These are phyloP conservation scores for Diatrype stigma DNA, from an alignment of 2,329 filamentous ascomycete genomes.

Conservation along the genomic window DNA sequence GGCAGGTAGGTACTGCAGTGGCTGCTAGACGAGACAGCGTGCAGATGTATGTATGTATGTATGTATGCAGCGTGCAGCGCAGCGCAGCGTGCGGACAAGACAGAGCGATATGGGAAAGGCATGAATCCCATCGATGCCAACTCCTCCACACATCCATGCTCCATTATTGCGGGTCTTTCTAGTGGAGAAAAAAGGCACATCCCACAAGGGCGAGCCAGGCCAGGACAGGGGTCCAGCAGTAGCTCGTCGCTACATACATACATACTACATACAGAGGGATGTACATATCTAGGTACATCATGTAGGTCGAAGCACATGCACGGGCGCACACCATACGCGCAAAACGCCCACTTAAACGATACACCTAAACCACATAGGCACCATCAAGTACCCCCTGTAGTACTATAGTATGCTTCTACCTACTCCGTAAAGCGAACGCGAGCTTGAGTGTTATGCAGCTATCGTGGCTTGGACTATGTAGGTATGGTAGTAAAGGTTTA, in stretches of 20 bases:
- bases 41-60: too few species aligned
- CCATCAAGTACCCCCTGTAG: background rate
- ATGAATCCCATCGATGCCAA: constrained; percentile 27
- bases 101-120: constrained; percentile 29
- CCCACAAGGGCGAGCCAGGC: constrained; percentile 8
- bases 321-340: too few species aligned
- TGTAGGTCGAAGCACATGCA: background rate
- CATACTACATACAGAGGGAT: background rate
- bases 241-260: constrained; percentile 7
- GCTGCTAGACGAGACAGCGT: too few species aligned
- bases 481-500: too few species aligned
- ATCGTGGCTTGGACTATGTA: too few species aligned
- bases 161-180: constrained; percentile 6
- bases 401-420: too few species aligned
- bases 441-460: too few species aligned
- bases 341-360: too few species aligned
- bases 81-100: constrained; percentile 17
- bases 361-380: too few species aligned
- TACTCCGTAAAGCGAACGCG: too few species aligned
- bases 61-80: background rate
- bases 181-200: constrained; percentile 7
- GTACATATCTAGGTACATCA: background rate
- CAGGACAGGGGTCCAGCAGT: constrained; percentile 2
- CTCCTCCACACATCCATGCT: constrained; percentile 13
- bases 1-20: too few species aligned